These are phyloP conservation scores for Plenodomus lindquistii DNA, from an alignment of 2,329 filamentous ascomycete genomes.

Conservation along the genomic window DNA sequence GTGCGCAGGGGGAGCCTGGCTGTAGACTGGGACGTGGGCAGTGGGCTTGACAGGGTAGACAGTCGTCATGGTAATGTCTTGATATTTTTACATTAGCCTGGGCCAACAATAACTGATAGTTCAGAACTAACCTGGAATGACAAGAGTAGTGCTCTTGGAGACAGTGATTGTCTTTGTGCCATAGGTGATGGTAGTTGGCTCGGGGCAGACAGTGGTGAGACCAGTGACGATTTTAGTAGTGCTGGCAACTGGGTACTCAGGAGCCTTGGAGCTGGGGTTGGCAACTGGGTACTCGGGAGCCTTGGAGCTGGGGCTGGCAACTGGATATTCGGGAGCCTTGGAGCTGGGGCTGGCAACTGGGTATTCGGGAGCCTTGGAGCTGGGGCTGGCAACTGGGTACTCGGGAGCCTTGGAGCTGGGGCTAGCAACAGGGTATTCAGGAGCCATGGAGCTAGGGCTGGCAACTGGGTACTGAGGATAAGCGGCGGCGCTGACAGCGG, in stretches of 20 bases:
- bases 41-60: not conserved
- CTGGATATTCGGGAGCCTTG: not conserved
- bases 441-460: not conserved
- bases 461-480: not conserved
- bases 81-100: too few species aligned
- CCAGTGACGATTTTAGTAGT: conserved; percentile 33
- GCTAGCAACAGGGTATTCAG: conserved; percentile 18
- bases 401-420: conserved; percentile 4
- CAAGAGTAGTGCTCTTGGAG: conserved; percentile 36
- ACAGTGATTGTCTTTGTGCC: conserved; percentile 39
- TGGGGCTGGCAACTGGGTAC: not conserved
- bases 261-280: not conserved
- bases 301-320: not conserved
- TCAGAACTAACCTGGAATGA: too few species aligned
- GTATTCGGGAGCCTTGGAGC: not conserved
- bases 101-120: conserved; percentile 23
- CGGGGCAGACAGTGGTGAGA: conserved; percentile 27
- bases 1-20: not conserved
- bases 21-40: not conserved
- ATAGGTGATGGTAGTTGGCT: conserved; percentile 32
- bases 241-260: conserved; percentile 21
- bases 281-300: not conserved
- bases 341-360: not conserved
- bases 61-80: too few species aligned
- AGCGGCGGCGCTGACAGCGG: conserved; percentile 24